Base-by-base conservation (phyloP, 2,329 filamentous ascomycete genomes). In the Juglanconis oblonga region DNA sequence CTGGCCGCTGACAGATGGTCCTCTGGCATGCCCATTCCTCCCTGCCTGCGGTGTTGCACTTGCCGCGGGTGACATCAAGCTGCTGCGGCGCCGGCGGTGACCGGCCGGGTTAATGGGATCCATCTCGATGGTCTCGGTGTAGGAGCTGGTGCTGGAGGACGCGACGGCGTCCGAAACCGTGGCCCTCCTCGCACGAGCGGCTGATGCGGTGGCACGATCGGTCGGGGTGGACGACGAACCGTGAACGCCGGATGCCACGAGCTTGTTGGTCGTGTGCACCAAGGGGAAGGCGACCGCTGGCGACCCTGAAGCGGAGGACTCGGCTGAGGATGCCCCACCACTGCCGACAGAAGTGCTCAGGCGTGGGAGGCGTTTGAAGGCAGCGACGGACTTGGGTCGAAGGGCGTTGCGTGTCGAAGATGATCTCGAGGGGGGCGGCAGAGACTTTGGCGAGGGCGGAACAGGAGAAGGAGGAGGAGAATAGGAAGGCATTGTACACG, bases 21-120 rank as follows among this genome's bases (percentile, higher is more conserved):
- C 62, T 52, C 69, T 61, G 58, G 69, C 56, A 57, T 68, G 56
- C 53, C 70, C 62, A 51, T 67, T 68, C n/a, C 70, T 55, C 35
- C 64, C 63, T 44, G 65, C 31, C 38, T 63, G 61, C 11, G 48
- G 52, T 24, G 49, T 65, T 14, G 67, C 57, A 59, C 67, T 69
- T 49, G 55, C 64, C 24, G 67, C 68, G 29, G 76, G 73, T 63
- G 76, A 77, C 67, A 80, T 79, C 31, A 84, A 71, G 64, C 81
- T 84, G 73, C 82, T 85, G 61, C 81, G 77, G 50, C 83, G 81
- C 61, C 82, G 79, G 47, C 81, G 79, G 67, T 84, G 82, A 66
- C 81, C 77, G n/a, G 71, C 67, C 2, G 76, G 73, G 44, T 70
- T 70, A 64, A 85, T 76, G 42, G 81, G 73, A 63, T 79, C 81